Conservation (phyloP, 2,329 filamentous ascomycete species). For the Verticillium klebahnii region DNA sequence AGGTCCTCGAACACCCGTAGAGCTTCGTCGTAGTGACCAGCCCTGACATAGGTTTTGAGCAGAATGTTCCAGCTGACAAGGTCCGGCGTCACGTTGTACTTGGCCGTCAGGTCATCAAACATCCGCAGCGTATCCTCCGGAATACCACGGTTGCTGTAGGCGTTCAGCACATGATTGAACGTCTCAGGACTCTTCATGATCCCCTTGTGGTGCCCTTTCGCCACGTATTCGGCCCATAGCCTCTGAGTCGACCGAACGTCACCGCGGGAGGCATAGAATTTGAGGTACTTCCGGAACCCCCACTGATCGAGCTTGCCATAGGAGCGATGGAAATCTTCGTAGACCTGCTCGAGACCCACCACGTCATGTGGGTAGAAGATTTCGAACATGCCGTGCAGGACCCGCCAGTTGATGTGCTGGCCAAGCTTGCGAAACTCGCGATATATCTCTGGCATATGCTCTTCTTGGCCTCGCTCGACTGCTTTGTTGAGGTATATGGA, state of each 20-base stretch:
- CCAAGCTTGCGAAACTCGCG: slow-evolving; percentile 38
- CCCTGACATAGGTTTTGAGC: slow-evolving; percentile 64
- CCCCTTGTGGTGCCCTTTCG: slow-evolving; percentile 24
- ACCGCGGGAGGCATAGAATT: slow-evolving; percentile 42
- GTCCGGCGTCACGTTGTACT: slow-evolving; percentile 54
- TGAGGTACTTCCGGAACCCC: slow-evolving; percentile 44
- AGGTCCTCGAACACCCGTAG: slow-evolving; percentile 61
- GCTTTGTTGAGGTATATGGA: slow-evolving; percentile 35
- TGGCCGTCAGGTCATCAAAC: slow-evolving; percentile 55
- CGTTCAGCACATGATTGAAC: slow-evolving; percentile 61
- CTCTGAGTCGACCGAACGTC: slow-evolving; percentile 39
- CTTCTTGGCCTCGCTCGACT: slow-evolving; percentile 19
- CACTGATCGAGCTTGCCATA: slow-evolving; percentile 34
- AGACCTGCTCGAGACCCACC: slow-evolving; percentile 39
- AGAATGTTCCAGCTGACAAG: slow-evolving; percentile 70
- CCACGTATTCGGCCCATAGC: slow-evolving; percentile 39
- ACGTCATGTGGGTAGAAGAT: slow-evolving; percentile 31
- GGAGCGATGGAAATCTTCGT: slow-evolving; percentile 42
- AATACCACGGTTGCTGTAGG: slow-evolving; percentile 66
- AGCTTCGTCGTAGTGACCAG: slow-evolving; percentile 62
- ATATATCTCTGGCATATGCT: slow-evolving; percentile 38
- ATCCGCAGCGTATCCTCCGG: slow-evolving; percentile 51
- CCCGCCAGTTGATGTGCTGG: slow-evolving; percentile 26
- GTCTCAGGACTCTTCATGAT: slow-evolving; percentile 27
- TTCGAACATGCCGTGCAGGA: slow-evolving; percentile 42